Conservation (phyloP, 768 basidiomycete species). For the Boletus rubescentipes region DNA sequence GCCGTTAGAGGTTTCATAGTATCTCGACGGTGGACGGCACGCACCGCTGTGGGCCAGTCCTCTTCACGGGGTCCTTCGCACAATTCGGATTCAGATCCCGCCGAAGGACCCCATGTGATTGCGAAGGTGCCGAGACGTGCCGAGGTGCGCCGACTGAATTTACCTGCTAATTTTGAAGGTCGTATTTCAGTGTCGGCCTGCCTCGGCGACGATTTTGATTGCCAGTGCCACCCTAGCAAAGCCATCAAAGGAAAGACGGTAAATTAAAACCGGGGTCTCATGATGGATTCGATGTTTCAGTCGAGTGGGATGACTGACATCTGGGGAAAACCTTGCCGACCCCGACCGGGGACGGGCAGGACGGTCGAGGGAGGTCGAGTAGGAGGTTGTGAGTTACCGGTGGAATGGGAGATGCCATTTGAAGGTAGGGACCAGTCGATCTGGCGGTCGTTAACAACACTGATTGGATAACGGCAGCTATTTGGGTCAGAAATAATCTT, state of each 20-base stretch:
- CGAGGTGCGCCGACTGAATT: neutral
- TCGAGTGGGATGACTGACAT: neutral
- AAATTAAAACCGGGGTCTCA: neutral
- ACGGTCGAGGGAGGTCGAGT: no score
- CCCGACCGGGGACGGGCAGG: neutral
- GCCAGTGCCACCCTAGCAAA: neutral
- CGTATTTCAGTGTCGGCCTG: neutral
- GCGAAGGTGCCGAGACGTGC: neutral
- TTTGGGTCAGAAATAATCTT: conserved; percentile 15
- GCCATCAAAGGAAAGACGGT: neutral
- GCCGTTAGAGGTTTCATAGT: no score
- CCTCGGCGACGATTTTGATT: neutral
- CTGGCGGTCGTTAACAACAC: conserved; percentile 1
- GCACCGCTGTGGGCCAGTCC: no score
- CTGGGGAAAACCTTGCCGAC: neutral
- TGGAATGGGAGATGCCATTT: neutral
- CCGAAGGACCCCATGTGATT: neutral
- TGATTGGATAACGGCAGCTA: conserved; percentile 21
- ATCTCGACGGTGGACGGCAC: no score
- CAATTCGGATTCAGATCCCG: neutral
- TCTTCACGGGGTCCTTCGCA: no score
- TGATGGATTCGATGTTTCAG: neutral
- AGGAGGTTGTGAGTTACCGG: neutral
- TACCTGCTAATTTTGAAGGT: no score
- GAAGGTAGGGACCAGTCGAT: neutral